Evolutionary conservation across 2,329 filamentous ascomycete species (phyloP).

Genomic region (Pestalotiopsis sp.): DNA sequence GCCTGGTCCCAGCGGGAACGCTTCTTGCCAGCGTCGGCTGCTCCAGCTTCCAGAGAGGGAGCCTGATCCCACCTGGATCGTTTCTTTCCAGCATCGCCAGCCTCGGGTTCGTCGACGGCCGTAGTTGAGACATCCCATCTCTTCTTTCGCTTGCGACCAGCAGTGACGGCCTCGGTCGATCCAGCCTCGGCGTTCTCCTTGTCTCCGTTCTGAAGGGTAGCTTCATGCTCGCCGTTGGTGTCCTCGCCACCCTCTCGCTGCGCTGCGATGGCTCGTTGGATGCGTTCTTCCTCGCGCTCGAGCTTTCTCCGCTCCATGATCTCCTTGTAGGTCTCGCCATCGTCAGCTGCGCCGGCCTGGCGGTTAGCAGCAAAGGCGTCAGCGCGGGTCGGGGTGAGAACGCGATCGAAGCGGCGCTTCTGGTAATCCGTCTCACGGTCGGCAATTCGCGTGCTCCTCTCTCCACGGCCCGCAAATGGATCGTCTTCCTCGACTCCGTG

Average conservation of each 20-base stretch:
- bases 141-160: slow-evolving; percentile 83
- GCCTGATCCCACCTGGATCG: slow-evolving; percentile 88
- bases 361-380: slow-evolving; percentile 81
- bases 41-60: slow-evolving; percentile 54
- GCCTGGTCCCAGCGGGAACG: slow-evolving; percentile 93
- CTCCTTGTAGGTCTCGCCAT: slow-evolving; percentile 82
- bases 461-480: slow-evolving; percentile 75
- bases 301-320: slow-evolving; percentile 89
- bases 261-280: slow-evolving; percentile 77
- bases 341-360: slow-evolving; percentile 64
- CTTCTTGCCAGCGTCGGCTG: slow-evolving; percentile 63
- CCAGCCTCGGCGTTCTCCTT: slow-evolving; percentile 74
- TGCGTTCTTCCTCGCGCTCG: slow-evolving; percentile 89
- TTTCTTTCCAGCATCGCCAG: slow-evolving; percentile 60
- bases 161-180: slow-evolving; percentile 59
- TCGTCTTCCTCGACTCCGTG: slow-evolving; percentile 90
- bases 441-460: slow-evolving; percentile 86
- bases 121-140: slow-evolving; percentile 83
- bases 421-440: slow-evolving; percentile 98
- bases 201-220: slow-evolving; percentile 72
- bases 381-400: slow-evolving; percentile 79
- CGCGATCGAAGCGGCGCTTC: slow-evolving; percentile 88
- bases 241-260: slow-evolving; percentile 58
- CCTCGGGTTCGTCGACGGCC: slow-evolving; percentile 47
- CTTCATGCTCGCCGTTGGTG: slow-evolving; percentile 62